These are phyloP conservation scores for Sechiopsis laciniata DNA, from an alignment of 306 rosid genomes.

Conservation along the genomic window DNA sequence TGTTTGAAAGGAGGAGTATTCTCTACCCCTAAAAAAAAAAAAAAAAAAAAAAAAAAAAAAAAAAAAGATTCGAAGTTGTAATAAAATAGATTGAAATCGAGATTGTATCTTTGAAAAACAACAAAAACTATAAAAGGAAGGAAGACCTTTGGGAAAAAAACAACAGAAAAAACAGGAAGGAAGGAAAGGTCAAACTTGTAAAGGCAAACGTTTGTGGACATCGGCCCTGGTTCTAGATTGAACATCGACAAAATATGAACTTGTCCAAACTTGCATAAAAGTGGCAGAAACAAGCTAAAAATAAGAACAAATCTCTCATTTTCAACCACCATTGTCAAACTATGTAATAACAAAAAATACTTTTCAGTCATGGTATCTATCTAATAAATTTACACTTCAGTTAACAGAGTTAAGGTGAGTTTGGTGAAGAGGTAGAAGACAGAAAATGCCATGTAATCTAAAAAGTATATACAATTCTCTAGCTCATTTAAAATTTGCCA, in stretches of 20 bases:
- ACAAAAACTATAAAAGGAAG: background rate
- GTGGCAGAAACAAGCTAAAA: background rate
- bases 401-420: background rate
- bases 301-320: background rate
- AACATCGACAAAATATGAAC: background rate
- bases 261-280: background rate
- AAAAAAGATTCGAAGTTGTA: background rate
- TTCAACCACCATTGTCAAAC: background rate
- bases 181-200: slow-evolving; percentile 7
- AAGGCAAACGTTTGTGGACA: slow-evolving; percentile 14
- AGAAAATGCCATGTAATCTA: too few relatives aligned
- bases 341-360: background rate
- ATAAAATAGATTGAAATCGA: background rate
- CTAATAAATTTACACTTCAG: background rate
- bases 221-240: background rate
- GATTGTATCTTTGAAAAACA: background rate
- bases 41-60: too few relatives aligned
- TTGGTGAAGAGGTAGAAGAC: too few relatives aligned
- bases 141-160: background rate
- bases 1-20: too few relatives aligned
- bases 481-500: too few relatives aligned
- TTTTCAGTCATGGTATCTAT: background rate
- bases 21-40: too few relatives aligned
- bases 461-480: too few relatives aligned
- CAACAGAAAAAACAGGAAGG: background rate